A percentile compares a stretch with the other conserved stretches of the same genome.
phyloP scores from a whole-genome alignment of 768 basidiomycete species.

The Mycena polygramma region DNA sequence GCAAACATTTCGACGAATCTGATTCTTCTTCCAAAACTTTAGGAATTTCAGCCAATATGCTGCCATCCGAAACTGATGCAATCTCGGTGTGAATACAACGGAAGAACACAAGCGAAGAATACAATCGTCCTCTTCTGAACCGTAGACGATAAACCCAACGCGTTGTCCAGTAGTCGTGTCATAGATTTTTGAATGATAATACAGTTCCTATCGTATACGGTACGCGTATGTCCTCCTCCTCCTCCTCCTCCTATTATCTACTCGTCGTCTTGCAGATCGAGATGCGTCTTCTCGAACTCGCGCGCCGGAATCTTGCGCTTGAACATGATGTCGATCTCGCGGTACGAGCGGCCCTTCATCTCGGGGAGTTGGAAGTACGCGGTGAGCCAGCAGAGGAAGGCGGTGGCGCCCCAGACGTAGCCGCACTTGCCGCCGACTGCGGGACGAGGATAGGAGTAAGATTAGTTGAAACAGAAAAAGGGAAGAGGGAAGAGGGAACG shows the following conservation, averaged over 20 bases:
- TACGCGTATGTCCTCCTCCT: no score
- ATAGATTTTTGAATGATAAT: no score
- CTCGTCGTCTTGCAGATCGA: slow-evolving; percentile 33
- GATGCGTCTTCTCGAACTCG: slow-evolving; percentile 27
- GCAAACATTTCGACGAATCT: no score
- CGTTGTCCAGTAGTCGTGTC: no score
- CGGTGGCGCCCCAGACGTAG: slow-evolving; percentile 37
- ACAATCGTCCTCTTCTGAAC: no score
- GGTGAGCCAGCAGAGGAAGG: slow-evolving; percentile 3
- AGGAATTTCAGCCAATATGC: no score
- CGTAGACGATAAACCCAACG: no score
- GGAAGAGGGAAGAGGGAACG: background rate
- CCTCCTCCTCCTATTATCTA: background rate
- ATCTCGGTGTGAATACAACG: no score
- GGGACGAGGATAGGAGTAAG: background rate
- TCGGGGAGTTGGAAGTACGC: slow-evolving; percentile 36
- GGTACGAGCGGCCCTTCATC: slow-evolving; percentile 38
- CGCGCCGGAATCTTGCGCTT: slow-evolving; percentile 30
- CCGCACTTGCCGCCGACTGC: slow-evolving; percentile 36
- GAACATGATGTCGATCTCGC: slow-evolving; percentile 39
- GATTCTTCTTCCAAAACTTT: no score
- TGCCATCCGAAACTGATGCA: no score
- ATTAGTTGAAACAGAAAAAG: slow-evolving; percentile 3
- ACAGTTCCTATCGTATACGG: no score
- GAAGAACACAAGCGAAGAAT: no score